phyloP scores from a whole-genome alignment of 306 rosid species.

The Citrullus colocynthis region DNA sequence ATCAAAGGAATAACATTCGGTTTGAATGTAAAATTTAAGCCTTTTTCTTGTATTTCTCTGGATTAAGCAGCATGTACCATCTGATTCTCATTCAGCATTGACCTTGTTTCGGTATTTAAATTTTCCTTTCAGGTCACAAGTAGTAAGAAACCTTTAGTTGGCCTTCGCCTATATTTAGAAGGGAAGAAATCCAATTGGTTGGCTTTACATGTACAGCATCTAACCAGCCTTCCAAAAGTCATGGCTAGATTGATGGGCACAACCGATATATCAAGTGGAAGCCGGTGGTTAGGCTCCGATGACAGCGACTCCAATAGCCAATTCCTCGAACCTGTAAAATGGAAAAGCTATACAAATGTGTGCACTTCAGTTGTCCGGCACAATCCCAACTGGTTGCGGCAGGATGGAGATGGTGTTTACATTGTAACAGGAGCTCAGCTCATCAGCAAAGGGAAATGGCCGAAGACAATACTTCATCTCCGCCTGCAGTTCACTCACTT shows the following conservation, averaged over 20 bases:
- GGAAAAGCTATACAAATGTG: conserved; percentile 80
- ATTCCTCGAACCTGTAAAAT: conserved; percentile 65
- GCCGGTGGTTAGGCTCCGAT: conserved; percentile 76
- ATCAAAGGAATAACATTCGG: not conserved
- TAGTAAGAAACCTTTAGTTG: conserved; percentile 74
- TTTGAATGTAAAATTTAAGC: not conserved
- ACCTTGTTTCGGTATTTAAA: not conserved
- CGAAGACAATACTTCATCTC: conserved; percentile 72
- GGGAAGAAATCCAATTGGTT: conserved; percentile 66
- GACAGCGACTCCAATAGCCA: conserved; percentile 35
- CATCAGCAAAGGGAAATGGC: conserved; percentile 75
- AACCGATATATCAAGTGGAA: conserved; percentile 16
- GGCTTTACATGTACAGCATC: conserved; percentile 77
- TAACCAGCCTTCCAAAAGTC: conserved; percentile 74
- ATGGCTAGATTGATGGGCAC: conserved; percentile 38
- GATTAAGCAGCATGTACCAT: not conserved
- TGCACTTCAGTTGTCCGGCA: conserved; percentile 75
- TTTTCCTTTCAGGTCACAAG: conserved; percentile 48
- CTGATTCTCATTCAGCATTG: not conserved
- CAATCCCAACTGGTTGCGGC: conserved; percentile 67
- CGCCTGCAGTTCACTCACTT: conserved; percentile 59
- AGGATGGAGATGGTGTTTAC: conserved; percentile 52
- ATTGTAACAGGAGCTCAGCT: conserved; percentile 91
- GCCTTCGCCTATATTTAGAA: conserved; percentile 79
- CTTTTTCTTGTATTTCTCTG: not conserved